These are phyloP conservation scores for Phaeophleospora eucalypticola DNA, from an alignment of 2,329 filamentous ascomycete genomes.

Conservation along the genomic window DNA sequence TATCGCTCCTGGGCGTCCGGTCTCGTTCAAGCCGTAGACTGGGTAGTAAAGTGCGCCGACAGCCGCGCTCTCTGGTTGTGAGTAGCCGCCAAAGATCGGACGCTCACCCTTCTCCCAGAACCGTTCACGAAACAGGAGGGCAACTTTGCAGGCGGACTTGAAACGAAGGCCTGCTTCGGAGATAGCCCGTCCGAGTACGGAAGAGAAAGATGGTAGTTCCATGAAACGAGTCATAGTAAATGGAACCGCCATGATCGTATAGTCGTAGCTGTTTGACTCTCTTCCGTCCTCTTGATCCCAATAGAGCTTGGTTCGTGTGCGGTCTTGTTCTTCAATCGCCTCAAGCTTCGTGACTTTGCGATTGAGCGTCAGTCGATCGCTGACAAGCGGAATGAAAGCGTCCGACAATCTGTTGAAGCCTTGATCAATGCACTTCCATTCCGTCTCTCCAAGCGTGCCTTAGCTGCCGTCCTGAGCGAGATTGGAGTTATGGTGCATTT, in stretches of 20 bases:
- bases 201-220: constrained; percentile 8
- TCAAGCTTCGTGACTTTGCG: constrained; percentile 53
- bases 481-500: constrained; percentile 9
- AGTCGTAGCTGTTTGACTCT: constrained; percentile 26
- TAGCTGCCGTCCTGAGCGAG: constrained; percentile 7
- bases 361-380: constrained; percentile 52
- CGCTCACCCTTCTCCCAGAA: constrained; percentile 51
- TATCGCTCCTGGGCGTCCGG: constrained; percentile 54
- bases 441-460: constrained; percentile 8
- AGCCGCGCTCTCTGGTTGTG: constrained; percentile 55
- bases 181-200: constrained; percentile 10
- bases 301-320: constrained; percentile 1
- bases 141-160: constrained; percentile 51
- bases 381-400: constrained; percentile 59
- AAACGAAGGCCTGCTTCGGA: constrained; percentile 42
- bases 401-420: constrained; percentile 55
- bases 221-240: constrained; percentile 15
- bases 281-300: constrained; percentile 17
- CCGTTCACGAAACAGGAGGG: constrained; percentile 62
- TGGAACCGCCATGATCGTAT: constrained; percentile 13
- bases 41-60: constrained; percentile 62
- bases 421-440: constrained; percentile 48
- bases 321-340: neutral
- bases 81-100: constrained; percentile 61
- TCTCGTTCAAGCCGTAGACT: constrained; percentile 60